Percentiles rank a stretch among this genome's conserved stretches.
These are phyloP conservation scores for Mucor circinelloides DNA, from an alignment of 371 early-diverging fungal species.

Conservation along the genomic window DNA sequence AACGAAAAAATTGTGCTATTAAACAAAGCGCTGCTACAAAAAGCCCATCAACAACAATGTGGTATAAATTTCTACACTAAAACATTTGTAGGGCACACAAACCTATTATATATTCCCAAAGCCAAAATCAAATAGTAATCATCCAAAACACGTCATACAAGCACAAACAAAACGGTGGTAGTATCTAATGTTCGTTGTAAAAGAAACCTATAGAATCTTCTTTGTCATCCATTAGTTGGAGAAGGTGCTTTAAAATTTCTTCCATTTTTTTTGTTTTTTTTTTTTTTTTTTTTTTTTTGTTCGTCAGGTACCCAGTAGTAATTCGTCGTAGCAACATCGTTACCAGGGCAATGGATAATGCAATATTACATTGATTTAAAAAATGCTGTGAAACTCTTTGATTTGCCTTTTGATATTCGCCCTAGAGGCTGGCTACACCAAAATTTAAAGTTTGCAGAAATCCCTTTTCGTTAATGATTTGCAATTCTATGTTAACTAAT, in stretches of 20 bases:
- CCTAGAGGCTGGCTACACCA: slow-evolving; percentile 1
- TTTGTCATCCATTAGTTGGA: background rate
- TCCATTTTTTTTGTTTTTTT: no score
- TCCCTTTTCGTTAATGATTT: background rate
- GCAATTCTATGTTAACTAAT: background rate
- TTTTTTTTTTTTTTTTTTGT: no score
- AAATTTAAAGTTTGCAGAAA: slow-evolving; percentile 15
- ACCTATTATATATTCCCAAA: background rate
- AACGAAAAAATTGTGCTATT: background rate
- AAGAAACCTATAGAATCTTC: background rate
- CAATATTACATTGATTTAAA: background rate
- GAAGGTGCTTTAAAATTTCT: background rate
- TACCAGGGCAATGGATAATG: background rate
- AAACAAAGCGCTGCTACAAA: slow-evolving; percentile 1
- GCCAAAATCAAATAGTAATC: background rate
- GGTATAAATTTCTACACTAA: background rate
- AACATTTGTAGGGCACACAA: background rate
- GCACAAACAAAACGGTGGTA: background rate
- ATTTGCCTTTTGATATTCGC: background rate
- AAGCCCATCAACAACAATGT: background rate
- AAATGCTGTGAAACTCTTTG: background rate
- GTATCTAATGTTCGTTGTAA: background rate
- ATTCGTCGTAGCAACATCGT: background rate
- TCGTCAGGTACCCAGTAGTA: background rate
- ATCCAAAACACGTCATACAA: slow-evolving; percentile 6